Evolutionary conservation across 2,329 filamentous ascomycete species (phyloP), one percentile per base, ranked within the genome.

Genomic region (Nothophaeocryptopus gaeumannii): DNA sequence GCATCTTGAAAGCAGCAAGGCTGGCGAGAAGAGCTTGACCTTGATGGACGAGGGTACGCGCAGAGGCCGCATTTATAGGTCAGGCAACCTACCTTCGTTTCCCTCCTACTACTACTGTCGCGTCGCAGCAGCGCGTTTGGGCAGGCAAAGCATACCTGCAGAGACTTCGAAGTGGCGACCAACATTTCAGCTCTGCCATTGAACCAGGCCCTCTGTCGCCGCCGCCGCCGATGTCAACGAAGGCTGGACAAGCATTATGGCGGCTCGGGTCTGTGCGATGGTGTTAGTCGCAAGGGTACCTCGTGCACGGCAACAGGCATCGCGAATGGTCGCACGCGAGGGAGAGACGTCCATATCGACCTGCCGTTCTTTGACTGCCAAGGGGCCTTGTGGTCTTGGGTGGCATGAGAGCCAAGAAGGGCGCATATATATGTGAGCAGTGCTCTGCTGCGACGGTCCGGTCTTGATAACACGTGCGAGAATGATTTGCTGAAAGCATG

Each of bases 11-110:
- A 42, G 41, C 47, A 37, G 31, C 26, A 14, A 39, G 14, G 29
- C 33, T 10, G 32, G 32, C 30, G 20, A 51, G 49, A 41, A 46
- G 33, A 40, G 39, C 14, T 47, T 31, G 41, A 57, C 51, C 54
- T 57, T 55, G 54, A 55, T 55, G 54, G 51, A 43, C 39, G 33
- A 13, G 45, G 11, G 7, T 37, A n/a, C 11, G 31, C 38, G 13
- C 14, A 29, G 11, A 41, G 2, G 26, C 10, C 32, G 30, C 20
- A 48, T 48, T 41, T 48, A 42, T 46, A 46, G 32, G 2, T 37
- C 12, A 14, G 37, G 14, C 43, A 15, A 31, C 16, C 39, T 36
- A 30, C 43, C 33, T 30, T 45, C 13, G 15, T 38, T 26, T 26
- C 7, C 20, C n/a, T n/a, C 20, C 20, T 26, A 26, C 20, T 26